Evolutionary conservation across 139 green algal species (phyloP).

Genomic region (Eudorina sp.): DNA sequence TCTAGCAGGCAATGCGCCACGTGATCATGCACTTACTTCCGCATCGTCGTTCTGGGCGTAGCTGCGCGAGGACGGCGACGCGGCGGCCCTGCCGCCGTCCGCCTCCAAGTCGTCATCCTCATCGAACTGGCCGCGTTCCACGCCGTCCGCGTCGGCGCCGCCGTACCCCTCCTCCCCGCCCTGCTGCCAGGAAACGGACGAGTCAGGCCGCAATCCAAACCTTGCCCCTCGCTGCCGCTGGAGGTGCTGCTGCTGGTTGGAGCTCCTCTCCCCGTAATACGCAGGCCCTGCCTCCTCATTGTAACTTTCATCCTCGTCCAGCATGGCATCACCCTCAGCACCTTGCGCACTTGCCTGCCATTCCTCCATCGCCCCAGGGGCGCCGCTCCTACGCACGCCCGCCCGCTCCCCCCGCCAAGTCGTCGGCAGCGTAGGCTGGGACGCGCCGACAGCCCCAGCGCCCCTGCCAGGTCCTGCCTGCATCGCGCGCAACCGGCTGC

Average conservation of each 20-base stretch:
- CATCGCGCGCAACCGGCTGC: background rate
- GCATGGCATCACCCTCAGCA: background rate
- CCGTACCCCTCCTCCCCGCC: background rate
- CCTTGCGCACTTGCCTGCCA: background rate
- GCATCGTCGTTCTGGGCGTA: slow-evolving; percentile 14
- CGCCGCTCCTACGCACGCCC: background rate
- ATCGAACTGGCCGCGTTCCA: background rate
- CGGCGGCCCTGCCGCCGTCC: background rate
- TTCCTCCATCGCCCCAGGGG: background rate
- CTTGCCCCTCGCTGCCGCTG: background rate
- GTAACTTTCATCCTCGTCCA: background rate
- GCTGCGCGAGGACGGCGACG: background rate
- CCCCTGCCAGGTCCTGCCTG: background rate
- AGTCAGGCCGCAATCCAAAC: background rate
- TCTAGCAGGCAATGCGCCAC: no score
- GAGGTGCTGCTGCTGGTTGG: background rate
- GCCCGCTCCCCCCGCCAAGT: background rate
- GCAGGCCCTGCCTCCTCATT: background rate
- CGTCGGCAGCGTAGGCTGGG: background rate
- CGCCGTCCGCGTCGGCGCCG: background rate
- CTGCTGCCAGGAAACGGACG: background rate
- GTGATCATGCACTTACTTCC: slow-evolving; percentile 15
- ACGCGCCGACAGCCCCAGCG: background rate
- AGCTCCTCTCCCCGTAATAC: background rate
- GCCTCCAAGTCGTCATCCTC: background rate